A percentile compares a stretch with the other conserved stretches of the same genome.
phyloP scores from a whole-genome alignment of 2,329 filamentous ascomycete genomes.

The Diaporthe citri region DNA sequence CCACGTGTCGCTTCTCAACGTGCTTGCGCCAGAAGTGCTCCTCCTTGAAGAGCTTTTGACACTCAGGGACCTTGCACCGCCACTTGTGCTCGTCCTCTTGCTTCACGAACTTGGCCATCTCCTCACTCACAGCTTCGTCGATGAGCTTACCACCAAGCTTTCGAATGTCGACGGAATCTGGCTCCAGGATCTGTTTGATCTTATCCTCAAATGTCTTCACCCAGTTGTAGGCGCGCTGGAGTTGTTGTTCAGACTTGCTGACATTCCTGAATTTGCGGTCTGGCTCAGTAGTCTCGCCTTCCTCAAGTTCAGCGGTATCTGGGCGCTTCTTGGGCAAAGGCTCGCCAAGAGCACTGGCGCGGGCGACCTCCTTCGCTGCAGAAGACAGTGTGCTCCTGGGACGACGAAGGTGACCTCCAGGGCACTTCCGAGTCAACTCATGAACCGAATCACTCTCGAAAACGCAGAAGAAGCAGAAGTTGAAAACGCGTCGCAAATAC shows the following conservation, averaged over 20 bases:
- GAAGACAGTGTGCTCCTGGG: conserved; percentile 88
- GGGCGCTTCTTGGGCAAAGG: conserved; percentile 88
- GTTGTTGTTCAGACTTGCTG: conserved; percentile 88
- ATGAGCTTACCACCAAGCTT: conserved; percentile 91
- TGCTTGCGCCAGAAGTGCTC: conserved; percentile 98
- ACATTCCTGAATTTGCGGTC: conserved; percentile 81
- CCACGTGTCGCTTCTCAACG: conserved; percentile 92
- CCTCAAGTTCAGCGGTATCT: conserved; percentile 71
- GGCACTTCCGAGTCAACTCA: conserved; percentile 94
- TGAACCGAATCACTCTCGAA: conserved; percentile 98
- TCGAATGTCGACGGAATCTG: conserved; percentile 85
- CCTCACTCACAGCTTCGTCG: conserved; percentile 88
- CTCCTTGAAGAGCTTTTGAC: conserved; percentile 96
- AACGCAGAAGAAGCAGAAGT: conserved; percentile 99
- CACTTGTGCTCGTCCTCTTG: conserved; percentile 98
- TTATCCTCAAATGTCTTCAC: conserved; percentile 99
- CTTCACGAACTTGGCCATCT: conserved; percentile 89
- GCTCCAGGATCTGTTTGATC: conserved; percentile 90
- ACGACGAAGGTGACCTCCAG: conserved; percentile 94
- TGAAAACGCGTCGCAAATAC: conserved; percentile 95
- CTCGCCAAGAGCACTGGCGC: conserved; percentile 85
- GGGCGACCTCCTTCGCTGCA: conserved; percentile 85
- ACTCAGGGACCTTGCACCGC: conserved; percentile 96
- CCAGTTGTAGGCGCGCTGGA: conserved; percentile 97
- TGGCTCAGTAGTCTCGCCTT: conserved; percentile 71